Percentiles rank a stretch among this genome's conserved stretches.
Evolutionary conservation across 139 green algal genomes (phyloP).

Genomic region (Ettlia oleoabundans): DNA sequence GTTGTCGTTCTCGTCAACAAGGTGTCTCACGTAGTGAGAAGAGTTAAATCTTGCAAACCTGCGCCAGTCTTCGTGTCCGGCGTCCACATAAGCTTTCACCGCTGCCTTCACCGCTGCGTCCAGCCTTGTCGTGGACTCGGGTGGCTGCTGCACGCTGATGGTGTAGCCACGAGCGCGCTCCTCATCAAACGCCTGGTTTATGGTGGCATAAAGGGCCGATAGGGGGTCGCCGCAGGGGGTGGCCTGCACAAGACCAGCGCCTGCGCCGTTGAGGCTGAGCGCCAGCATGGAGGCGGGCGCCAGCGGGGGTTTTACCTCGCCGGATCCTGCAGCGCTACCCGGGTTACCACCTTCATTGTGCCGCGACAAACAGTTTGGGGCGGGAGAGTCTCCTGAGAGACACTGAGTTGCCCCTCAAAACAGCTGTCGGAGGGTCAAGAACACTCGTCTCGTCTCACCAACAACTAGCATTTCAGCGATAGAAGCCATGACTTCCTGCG

Average conservation of each 20-base stretch:
- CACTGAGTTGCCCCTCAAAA: no score
- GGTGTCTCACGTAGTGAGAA: conserved; percentile 52
- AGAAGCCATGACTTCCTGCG: no score
- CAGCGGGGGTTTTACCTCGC: no score
- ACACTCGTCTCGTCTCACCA: no score
- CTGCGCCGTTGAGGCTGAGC: not conserved
- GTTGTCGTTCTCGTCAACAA: conserved; percentile 44
- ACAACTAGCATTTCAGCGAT: no score
- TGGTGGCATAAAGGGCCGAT: not conserved
- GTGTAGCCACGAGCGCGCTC: conserved; percentile 6
- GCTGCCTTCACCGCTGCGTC: not conserved
- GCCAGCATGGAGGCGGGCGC: no score
- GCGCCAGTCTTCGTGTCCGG: conserved; percentile 33
- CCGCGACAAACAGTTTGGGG: no score
- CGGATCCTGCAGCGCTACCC: no score
- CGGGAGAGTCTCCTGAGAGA: no score
- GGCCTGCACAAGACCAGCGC: not conserved
- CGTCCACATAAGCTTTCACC: not conserved
- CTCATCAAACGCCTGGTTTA: not conserved
- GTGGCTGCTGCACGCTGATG: conserved; percentile 11
- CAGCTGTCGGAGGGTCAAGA: no score
- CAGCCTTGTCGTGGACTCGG: conserved; percentile 3
- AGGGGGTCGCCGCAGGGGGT: not conserved
- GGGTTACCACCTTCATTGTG: no score
- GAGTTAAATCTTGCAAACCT: conserved; percentile 36